Percentiles rank a stretch among this genome's conserved stretches.
Conservation (phyloP, 257 asterid species). For the Solanum clarkiae region DNA sequence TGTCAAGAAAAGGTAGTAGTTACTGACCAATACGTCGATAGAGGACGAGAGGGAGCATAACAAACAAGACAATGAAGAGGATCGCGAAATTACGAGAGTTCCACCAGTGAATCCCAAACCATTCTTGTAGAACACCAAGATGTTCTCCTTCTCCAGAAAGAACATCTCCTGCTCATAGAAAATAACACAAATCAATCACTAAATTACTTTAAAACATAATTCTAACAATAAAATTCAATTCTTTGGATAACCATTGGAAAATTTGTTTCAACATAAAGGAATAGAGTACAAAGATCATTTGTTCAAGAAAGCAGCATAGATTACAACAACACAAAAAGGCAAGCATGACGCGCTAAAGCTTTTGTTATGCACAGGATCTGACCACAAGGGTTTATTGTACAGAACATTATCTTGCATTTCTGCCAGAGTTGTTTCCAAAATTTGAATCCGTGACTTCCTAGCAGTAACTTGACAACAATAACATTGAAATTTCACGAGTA, state of each 20-base stretch:
- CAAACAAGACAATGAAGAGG: conserved; percentile 43
- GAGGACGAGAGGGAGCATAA: conserved; percentile 65
- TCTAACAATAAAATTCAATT: neutral
- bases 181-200: neutral
- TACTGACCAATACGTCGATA: conserved; percentile 81
- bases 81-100: conserved; percentile 59
- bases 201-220: neutral
- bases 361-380: too few species aligned
- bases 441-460: too few species aligned
- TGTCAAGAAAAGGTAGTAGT: neutral
- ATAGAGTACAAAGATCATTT: neutral
- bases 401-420: too few species aligned
- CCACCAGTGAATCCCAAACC: conserved; percentile 98
- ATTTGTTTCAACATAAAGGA: neutral
- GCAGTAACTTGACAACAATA: too few species aligned
- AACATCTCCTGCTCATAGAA: conserved; percentile 61
- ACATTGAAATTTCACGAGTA: too few species aligned
- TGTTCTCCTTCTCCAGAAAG: conserved; percentile 83
- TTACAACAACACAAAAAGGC: too few species aligned
- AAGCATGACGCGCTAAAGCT: too few species aligned
- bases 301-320: neutral
- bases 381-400: too few species aligned
- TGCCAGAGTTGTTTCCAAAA: too few species aligned
- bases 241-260: neutral
- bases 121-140: conserved; percentile 71